These are phyloP conservation scores for Petunia axillaris DNA, from an alignment of 257 asterid genomes.

Conservation along the genomic window DNA sequence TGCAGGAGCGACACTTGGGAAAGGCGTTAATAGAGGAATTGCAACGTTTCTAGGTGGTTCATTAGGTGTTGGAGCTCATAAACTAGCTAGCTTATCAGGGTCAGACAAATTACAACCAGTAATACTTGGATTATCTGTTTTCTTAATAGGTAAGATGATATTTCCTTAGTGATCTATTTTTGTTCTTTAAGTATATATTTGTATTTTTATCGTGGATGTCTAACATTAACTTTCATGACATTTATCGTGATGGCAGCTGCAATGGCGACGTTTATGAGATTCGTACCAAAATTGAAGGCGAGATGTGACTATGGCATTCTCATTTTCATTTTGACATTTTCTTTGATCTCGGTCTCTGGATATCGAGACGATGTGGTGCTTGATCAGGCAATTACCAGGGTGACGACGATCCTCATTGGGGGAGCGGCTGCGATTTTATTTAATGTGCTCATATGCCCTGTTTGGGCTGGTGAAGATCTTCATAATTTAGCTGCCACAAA, in stretches of 20 bases:
- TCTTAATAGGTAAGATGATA: conserved; percentile 52
- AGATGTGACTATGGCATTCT: conserved; percentile 77
- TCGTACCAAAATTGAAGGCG: conserved; percentile 66
- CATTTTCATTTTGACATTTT: conserved; percentile 71
- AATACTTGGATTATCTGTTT: conserved; percentile 60
- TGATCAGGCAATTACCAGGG: conserved; percentile 51
- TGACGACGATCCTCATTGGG: conserved; percentile 62
- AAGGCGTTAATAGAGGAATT: conserved; percentile 70
- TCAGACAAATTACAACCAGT: conserved; percentile 61
- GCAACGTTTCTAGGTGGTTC: conserved; percentile 77
- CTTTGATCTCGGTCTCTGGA: conserved; percentile 66
- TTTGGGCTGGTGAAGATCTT: conserved; percentile 87
- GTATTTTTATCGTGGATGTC: background rate
- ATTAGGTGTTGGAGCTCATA: conserved; percentile 72
- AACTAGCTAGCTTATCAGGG: conserved; percentile 54
- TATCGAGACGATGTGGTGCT: conserved; percentile 49
- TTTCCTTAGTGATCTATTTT: background rate
- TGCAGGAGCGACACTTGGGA: conserved; percentile 78
- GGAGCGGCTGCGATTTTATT: conserved; percentile 55
- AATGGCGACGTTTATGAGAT: conserved; percentile 59
- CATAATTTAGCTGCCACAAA: conserved; percentile 58
- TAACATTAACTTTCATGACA: background rate
- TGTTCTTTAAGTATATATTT: background rate
- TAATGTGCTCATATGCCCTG: conserved; percentile 61
- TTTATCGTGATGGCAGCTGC: background rate